Evolutionary conservation across 345 rosid genomes (phyloP).

Genomic region (Limnanthes douglasii): DNA sequence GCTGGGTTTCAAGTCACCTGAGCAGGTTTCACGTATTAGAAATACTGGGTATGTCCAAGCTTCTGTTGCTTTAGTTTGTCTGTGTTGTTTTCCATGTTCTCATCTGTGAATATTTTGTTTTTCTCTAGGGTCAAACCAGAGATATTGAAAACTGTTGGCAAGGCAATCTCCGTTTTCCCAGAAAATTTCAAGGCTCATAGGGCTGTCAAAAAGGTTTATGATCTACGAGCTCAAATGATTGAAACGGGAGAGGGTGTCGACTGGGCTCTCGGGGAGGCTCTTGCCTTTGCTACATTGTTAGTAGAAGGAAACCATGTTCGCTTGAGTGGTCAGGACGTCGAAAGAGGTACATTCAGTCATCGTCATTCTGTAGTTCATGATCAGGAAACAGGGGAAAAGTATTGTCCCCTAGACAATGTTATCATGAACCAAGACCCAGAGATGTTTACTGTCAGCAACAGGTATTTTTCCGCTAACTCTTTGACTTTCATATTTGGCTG

Average conservation of each 20-base stretch:
- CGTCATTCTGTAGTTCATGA: conserved; percentile 67
- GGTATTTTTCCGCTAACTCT: conserved; percentile 18
- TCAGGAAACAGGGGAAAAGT: conserved; percentile 50
- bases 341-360: conserved; percentile 79
- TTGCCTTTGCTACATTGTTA: conserved; percentile 59
- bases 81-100: neutral
- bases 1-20: conserved; percentile 73
- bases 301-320: conserved; percentile 82
- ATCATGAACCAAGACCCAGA: conserved; percentile 48
- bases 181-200: conserved; percentile 59
- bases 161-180: conserved; percentile 50
- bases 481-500: neutral
- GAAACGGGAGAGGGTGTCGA: conserved; percentile 64
- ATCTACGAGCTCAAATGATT: conserved; percentile 57
- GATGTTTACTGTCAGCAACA: conserved; percentile 80
- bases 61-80: conserved; percentile 2
- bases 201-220: conserved; percentile 63
- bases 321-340: conserved; percentile 80
- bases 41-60: conserved; percentile 50
- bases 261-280: conserved; percentile 75
- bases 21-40: conserved; percentile 50
- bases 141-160: conserved; percentile 54
- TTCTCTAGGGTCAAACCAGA: conserved; percentile 54
- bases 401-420: conserved; percentile 58
- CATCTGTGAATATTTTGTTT: neutral